Evolutionary conservation across 2,329 filamentous ascomycete species (phyloP), one percentile per base, ranked within the genome.

Genomic region (Aurifilum marmelostoma): DNA sequence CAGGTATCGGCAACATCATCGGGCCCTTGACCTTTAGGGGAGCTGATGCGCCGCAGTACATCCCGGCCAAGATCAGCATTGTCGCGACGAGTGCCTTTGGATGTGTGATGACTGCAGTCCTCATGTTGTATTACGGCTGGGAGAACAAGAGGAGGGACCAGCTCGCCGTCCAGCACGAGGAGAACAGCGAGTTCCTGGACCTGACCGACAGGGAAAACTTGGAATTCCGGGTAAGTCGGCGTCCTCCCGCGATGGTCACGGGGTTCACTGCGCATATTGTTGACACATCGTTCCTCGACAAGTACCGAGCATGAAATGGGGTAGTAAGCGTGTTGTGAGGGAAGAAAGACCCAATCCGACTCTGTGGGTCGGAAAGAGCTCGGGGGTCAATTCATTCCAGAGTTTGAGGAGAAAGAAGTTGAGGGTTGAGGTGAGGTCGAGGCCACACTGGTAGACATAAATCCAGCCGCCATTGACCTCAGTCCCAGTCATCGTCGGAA

Each of bases 401-500:
- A 2, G 12, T 29, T 32, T 47, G 21, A 47, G n/a, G 43, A 34
- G 34, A 34, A 4, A 34, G 34, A 34, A 8, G 8, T 4, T 4
- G 34, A 34, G 34, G 8, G 34, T 4, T 4, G 34, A 34, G 34
- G 34, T n/a, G n/a, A n/a, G n/a, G n/a, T n/a, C 16, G 41, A 47
- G 24, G 6, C 32, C 24, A 24, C 39, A n/a, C 39, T 11, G 37
- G 39, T 21, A 29, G 4, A n/a, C 27, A 32, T 7, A 34, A 34
- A 34, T 50, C 11, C 12, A 7, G 39, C 21, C 14, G 39, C 39
- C 9, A 9, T 32, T 32, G 61, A 29, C 21, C 37, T 83, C 81
- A 90, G 74, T 91, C 87, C 86, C 88, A 90, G 74, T 89, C 87
- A 34, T 89, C 87, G 32, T 89, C 87, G 47, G 87, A 83, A 68